These are phyloP conservation scores for Tuber umbilicatum DNA, from an alignment of 495 filamentous ascomycete species.

Conservation along the genomic window DNA sequence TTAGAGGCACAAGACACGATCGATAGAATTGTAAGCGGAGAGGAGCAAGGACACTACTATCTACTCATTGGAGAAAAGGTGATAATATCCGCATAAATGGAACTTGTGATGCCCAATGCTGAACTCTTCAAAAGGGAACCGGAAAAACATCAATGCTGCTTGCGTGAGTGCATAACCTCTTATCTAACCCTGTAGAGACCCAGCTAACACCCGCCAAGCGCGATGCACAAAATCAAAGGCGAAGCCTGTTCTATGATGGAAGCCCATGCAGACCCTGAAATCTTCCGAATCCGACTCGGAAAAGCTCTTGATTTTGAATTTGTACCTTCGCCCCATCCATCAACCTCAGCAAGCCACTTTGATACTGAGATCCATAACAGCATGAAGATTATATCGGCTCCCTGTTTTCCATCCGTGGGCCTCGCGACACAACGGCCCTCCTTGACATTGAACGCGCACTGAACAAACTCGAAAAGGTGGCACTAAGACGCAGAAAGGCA, in stretches of 20 bases:
- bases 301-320: constrained; percentile 94
- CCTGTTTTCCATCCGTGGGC: constrained; percentile 88
- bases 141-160: constrained; percentile 95
- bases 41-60: constrained; percentile 71
- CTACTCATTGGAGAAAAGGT: constrained; percentile 74
- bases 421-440: constrained; percentile 80
- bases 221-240: constrained; percentile 84
- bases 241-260: constrained; percentile 88
- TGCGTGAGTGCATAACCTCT: constrained; percentile 44
- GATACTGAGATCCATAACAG: constrained; percentile 18
- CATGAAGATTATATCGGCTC: constrained; percentile 85
- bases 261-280: constrained; percentile 88
- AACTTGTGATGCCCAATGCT: not conserved
- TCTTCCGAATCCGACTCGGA: constrained; percentile 84
- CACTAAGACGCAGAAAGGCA: constrained; percentile 56
- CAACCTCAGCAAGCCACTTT: constrained; percentile 13
- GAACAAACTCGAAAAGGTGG: constrained; percentile 96
- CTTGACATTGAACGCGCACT: constrained; percentile 93
- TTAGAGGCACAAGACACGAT: constrained; percentile 70
- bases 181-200: not conserved
- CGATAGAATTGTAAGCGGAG: constrained; percentile 68
- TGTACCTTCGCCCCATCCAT: constrained; percentile 33
- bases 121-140: constrained; percentile 56
- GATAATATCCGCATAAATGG: constrained; percentile 41
- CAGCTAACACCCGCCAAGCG: constrained; percentile 40